Conservation (phyloP, 352 stramenopile species). For the Phytopythium chamaehyphon region DNA sequence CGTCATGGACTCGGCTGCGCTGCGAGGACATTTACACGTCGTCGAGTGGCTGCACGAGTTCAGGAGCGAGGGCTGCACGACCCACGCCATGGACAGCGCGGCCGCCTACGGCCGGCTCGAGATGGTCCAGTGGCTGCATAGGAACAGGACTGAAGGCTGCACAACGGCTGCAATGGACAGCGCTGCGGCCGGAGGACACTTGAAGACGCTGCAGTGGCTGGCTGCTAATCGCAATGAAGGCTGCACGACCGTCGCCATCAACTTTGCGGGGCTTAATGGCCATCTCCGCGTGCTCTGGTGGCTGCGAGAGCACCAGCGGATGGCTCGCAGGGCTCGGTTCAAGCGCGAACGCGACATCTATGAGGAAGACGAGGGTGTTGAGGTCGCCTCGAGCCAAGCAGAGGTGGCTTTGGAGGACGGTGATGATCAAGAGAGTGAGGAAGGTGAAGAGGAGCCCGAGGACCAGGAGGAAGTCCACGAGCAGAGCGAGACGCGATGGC, state of each 20-base stretch:
- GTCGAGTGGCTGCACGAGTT: constrained; percentile 72
- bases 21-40: constrained; percentile 58
- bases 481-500: constrained; percentile 11
- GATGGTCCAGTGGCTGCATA: constrained; percentile 70
- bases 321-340: neutral
- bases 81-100: constrained; percentile 73
- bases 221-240: constrained; percentile 52
- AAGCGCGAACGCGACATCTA: neutral
- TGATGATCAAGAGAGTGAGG: neutral
- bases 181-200: constrained; percentile 55
- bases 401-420: neutral
- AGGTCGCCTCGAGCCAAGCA: neutral
- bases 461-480: neutral
- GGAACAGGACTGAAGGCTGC: constrained; percentile 58
- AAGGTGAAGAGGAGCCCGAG: constrained; percentile 15
- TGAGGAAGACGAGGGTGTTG: neutral
- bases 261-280: constrained; percentile 66
- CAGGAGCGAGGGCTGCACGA: constrained; percentile 65
- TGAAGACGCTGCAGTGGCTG: constrained; percentile 70
- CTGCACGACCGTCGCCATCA: constrained; percentile 62
- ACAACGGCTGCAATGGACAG: constrained; percentile 72
- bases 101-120: constrained; percentile 64
- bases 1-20: constrained; percentile 81
- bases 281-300: constrained; percentile 61
- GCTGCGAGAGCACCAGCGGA: constrained; percentile 44